Evolutionary conservation across 768 basidiomycete genomes (phyloP).

Genomic region (Termitomyces bulborhizus): DNA sequence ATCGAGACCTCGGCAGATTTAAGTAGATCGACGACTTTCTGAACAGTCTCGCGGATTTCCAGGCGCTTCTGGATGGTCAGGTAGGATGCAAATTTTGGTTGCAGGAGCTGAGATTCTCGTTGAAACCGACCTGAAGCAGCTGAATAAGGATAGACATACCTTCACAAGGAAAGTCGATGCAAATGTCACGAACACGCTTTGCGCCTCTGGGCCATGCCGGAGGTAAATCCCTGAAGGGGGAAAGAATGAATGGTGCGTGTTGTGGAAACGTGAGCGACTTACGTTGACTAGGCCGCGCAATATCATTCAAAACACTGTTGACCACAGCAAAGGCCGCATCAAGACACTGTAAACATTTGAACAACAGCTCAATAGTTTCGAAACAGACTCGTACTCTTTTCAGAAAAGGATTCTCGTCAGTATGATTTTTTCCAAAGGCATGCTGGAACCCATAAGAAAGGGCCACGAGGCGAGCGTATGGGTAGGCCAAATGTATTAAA

Average conservation of each 20-base stretch:
- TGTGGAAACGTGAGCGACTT: constrained; percentile 14
- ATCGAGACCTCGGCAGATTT: constrained; percentile 66
- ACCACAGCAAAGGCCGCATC: constrained; percentile 63
- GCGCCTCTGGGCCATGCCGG: constrained; percentile 73
- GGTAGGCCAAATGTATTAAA: constrained; percentile 54
- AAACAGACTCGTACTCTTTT: constrained; percentile 42
- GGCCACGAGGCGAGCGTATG: constrained; percentile 63
- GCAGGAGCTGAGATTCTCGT: constrained; percentile 50
- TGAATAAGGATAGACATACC: constrained; percentile 29
- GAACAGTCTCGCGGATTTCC: constrained; percentile 59
- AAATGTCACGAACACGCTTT: constrained; percentile 75
- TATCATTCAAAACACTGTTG: constrained; percentile 49
- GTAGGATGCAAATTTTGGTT: constrained; percentile 64
- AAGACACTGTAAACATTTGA: constrained; percentile 42
- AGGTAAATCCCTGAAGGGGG: constrained; percentile 41
- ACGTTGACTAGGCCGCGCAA: constrained; percentile 55
- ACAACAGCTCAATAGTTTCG: not conserved
- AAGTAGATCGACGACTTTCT: constrained; percentile 61
- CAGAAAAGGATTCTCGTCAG: constrained; percentile 62
- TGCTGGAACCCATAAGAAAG: constrained; percentile 77
- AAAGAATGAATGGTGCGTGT: not conserved
- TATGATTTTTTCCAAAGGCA: constrained; percentile 55
- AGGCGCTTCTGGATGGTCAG: constrained; percentile 51
- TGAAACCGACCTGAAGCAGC: not conserved
- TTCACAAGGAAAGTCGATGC: constrained; percentile 82